Evolutionary conservation across 2,329 filamentous ascomycete species (phyloP).

Genomic region (Plenodomus lindquistii): DNA sequence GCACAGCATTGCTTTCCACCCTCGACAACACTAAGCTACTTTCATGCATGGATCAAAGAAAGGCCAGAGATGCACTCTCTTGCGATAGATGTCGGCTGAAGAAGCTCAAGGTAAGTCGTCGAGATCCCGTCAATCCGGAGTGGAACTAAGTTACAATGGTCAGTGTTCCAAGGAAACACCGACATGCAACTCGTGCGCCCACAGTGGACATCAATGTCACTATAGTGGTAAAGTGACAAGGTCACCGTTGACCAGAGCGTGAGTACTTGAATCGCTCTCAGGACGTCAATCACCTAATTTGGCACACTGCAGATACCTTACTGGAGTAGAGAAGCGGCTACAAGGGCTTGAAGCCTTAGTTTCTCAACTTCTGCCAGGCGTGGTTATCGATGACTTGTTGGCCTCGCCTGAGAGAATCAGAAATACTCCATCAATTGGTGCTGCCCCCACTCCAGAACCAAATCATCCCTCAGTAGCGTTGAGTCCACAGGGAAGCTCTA

Average conservation of each 20-base stretch:
- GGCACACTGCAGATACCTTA: conserved; percentile 16
- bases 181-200: conserved; percentile 22
- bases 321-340: conserved; percentile 26
- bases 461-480: conserved; percentile 6
- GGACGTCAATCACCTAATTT: neutral
- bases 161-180: conserved; percentile 32
- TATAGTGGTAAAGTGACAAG: conserved; percentile 29
- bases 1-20: conserved; percentile 3
- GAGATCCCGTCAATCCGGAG: neutral
- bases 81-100: conserved; percentile 32
- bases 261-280: neutral
- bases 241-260: conserved; percentile 30
- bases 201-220: conserved; percentile 23
- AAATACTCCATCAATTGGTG: conserved; percentile 4
- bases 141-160: neutral
- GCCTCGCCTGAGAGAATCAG: conserved; percentile 16
- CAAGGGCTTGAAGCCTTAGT: conserved; percentile 22
- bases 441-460: conserved; percentile 12
- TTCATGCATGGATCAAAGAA: conserved; percentile 31
- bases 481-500: conserved; percentile 16
- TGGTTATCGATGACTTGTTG: conserved; percentile 24
- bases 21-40: conserved; percentile 8
- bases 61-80: conserved; percentile 17
- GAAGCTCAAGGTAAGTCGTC: conserved; percentile 20
- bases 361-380: conserved; percentile 23